Evolutionary conservation across 805 yeast species (phyloP).

Genomic region (Schwanniomyces pseudopolymorphus): DNA sequence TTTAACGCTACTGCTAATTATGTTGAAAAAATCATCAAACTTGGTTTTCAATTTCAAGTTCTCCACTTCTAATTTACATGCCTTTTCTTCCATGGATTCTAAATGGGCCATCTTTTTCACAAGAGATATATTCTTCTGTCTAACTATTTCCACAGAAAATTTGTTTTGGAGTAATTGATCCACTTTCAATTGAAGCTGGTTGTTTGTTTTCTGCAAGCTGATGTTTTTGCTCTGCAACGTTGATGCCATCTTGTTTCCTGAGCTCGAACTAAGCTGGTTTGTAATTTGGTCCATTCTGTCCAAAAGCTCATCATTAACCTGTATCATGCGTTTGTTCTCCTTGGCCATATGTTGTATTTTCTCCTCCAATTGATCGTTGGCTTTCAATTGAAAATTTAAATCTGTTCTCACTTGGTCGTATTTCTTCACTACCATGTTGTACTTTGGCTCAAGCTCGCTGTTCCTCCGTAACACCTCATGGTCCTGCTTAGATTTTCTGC

Average conservation of each 20-base stretch:
- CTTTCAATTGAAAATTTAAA: slow-evolving; percentile 29
- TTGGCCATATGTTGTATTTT: slow-evolving; percentile 29
- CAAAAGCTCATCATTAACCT: slow-evolving; percentile 29
- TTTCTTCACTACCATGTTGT: slow-evolving; percentile 20
- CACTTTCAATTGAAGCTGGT: slow-evolving; percentile 52
- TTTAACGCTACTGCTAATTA: slow-evolving; percentile 33
- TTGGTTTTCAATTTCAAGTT: slow-evolving; percentile 48
- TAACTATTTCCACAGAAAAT: slow-evolving; percentile 51
- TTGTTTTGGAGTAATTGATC: slow-evolving; percentile 49
- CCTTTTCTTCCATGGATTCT: slow-evolving; percentile 44
- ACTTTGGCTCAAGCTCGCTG: slow-evolving; percentile 13
- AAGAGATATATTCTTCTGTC: slow-evolving; percentile 52
- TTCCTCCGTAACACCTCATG: slow-evolving; percentile 13
- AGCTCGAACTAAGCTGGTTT: slow-evolving; percentile 3
- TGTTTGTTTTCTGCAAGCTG: slow-evolving; percentile 47
- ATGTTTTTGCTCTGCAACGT: slow-evolving; percentile 28
- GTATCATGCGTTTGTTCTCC: slow-evolving; percentile 14
- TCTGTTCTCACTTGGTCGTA: slow-evolving; percentile 37
- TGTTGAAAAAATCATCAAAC: slow-evolving; percentile 45
- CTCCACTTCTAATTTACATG: slow-evolving; percentile 50
- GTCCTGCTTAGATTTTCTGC: slow-evolving; percentile 6
- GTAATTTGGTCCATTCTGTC: slow-evolving; percentile 18
- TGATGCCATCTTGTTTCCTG: slow-evolving; percentile 10
- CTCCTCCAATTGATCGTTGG: slow-evolving; percentile 39
- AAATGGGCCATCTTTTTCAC: slow-evolving; percentile 35